Base-by-base conservation (phyloP, 306 rosid genomes). In the Quercus wislizeni region DNA sequence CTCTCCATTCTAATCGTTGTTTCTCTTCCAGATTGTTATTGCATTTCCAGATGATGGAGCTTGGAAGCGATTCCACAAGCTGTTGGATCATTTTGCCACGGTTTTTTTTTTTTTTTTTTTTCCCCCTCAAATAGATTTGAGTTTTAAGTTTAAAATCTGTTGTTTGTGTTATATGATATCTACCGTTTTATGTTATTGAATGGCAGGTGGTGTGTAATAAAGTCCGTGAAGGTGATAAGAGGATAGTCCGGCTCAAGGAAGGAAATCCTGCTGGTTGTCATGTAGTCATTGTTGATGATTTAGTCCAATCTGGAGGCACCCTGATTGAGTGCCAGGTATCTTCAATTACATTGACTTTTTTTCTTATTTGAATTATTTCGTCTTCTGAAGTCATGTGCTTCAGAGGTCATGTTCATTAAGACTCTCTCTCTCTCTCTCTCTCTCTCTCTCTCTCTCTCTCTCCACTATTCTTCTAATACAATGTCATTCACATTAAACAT, bases 21-120 rank as follows among this genome's bases (percentile, higher is more conserved):
- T 19, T 21, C 63, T 59, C 20, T 84, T 84, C 72, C 90, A 95
- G 99, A 87, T 91, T 85, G 98, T 95, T 74, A 87, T 92, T 84
- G 99, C 99, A 80, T 93, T 95, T 86, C 99, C 98, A 0, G 98
- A 95, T 67, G 98, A 95, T 82, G 99, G 99, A 80, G 99, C 99
- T 75, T 95, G 97, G 98, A 95, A 95, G 88, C 87, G 99, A 80
- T 95, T 90, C 83, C 98, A 95, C 93, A 95, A 95, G 90, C 93
- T 33, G 79, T 89, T 95, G 74, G 97, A 93, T 74, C 86, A 85
- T 28, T 95, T 81, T 81, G 84, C 96, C 77, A 79, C 83, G 94
- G 98, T 95, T 46, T 46, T 25, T 51, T 46, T 46, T 25, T 51
- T 17, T 14, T 84, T 20, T 62, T 38, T 49, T 17, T 14, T 84